Percentiles rank a stretch among this genome's conserved stretches.
Conservation (phyloP, 2,329 filamentous ascomycete species). For the Sclerotinia borealis region DNA sequence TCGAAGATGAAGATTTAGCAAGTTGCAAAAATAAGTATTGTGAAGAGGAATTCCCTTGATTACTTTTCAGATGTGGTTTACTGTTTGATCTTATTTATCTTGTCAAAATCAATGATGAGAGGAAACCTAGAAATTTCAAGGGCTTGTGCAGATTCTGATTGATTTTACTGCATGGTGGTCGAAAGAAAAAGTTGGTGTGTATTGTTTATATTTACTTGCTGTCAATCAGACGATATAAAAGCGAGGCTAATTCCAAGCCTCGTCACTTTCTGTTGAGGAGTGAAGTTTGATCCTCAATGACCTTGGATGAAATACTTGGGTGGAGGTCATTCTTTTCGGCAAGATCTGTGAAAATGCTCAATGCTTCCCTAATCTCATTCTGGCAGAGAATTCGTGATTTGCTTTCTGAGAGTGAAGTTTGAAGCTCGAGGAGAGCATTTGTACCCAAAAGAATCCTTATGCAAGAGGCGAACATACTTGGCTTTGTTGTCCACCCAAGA, state of each 20-base stretch:
- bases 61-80: neutral
- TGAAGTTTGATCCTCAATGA: neutral
- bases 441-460: constrained; percentile 37
- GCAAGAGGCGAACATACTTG: constrained; percentile 59
- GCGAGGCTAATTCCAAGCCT: neutral
- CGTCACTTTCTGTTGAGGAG: neutral
- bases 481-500: constrained; percentile 66
- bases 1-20: neutral
- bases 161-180: neutral
- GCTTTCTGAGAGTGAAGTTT: neutral
- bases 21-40: neutral
- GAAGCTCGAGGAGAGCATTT: constrained; percentile 11
- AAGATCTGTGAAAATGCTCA: neutral
- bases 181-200: neutral
- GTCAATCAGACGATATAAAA: neutral
- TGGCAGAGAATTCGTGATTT: neutral
- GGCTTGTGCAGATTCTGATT: neutral
- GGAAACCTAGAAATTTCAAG: no score
- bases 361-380: neutral
- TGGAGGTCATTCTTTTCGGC: constrained; percentile 9
- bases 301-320: neutral
- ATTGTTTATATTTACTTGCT: neutral
- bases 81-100: neutral
- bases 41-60: neutral
- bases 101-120: neutral